Base-by-base conservation (phyloP, 2,329 filamentous ascomycete species). In the Aspergillus awamori region DNA sequence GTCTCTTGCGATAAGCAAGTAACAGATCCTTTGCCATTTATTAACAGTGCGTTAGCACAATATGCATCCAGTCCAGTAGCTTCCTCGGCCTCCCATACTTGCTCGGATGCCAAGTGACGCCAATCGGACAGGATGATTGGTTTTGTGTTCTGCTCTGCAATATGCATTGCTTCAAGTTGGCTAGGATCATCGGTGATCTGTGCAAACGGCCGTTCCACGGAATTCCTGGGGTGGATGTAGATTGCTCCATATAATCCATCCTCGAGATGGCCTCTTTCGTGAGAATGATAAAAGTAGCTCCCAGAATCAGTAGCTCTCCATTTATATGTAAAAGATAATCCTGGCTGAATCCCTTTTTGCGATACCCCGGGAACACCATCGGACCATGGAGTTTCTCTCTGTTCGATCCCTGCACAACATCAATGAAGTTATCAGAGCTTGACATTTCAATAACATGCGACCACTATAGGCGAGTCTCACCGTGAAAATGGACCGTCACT, bases 221-320 rank as follows among this genome's bases (percentile, higher is more conserved):
- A 70, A 26, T 68, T 62, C 28, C 71, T 72, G 1, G 77, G 70
- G 24, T 70, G 78, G 36, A 88, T 82, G 6, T 82, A 63, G 0
- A 88, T 81, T 2, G 84, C 73, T 0, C 86, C 86, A 53, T 82
- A 85, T 8, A 86, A 72, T 0, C 86, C 86, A 65, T 88, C 86
- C 55, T 85, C 81, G 8, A 87, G 80, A 61, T 87, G 84, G 2
- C 80, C 79, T 2, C 76, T 72, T 22, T 76, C 77, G 64, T 88
- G 86, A 0, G 83, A 80, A 70, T 87, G 86, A 65, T 87, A 88
- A 78, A 83, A 87, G 73, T 83, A 85, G 59, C 79, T 82, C 11
- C 86, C 86, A 65, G 83, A 80, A 55, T 85, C 80, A 0, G 79
- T 80, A 0, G 84, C 84, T 28, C 75, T 77, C 76, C 83, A 87